Evolutionary conservation across 75 land plant genomes (phyloP).

Genomic region (Ceratopteris richardii): DNA sequence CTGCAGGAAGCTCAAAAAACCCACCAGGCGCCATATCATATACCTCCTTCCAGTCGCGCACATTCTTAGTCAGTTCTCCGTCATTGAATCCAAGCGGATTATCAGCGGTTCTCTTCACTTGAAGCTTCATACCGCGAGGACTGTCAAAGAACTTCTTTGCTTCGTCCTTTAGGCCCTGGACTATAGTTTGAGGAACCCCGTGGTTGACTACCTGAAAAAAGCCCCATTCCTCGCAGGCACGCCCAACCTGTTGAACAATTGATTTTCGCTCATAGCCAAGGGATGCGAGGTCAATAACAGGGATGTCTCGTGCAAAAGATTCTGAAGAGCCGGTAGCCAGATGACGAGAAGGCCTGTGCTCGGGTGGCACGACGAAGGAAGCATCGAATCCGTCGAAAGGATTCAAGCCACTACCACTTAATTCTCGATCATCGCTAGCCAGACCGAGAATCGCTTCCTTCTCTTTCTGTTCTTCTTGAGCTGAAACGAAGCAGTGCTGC

Average conservation of each 20-base stretch:
- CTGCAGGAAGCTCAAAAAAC: slow-evolving; percentile 7
- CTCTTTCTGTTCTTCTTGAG: too few relatives aligned
- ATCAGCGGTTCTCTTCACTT: slow-evolving; percentile 19
- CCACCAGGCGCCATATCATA: slow-evolving; percentile 20
- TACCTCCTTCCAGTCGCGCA: slow-evolving; percentile 38
- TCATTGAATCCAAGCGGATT: slow-evolving; percentile 26
- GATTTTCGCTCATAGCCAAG: slow-evolving; percentile 5
- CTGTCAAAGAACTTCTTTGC: slow-evolving; percentile 35
- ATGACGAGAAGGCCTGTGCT: background rate
- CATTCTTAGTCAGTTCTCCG: slow-evolving; percentile 31
- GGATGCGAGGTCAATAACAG: background rate
- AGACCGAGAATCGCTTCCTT: too few relatives aligned
- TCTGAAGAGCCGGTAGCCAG: background rate
- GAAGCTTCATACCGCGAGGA: slow-evolving; percentile 39
- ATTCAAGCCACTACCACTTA: too few relatives aligned
- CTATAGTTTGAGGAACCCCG: slow-evolving; percentile 38
- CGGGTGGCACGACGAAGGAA: background rate
- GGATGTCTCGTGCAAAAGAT: background rate
- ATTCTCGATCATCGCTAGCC: too few relatives aligned
- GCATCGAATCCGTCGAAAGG: background rate
- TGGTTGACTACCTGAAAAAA: slow-evolving; percentile 67
- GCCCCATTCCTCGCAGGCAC: slow-evolving; percentile 50
- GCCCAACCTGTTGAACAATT: slow-evolving; percentile 8
- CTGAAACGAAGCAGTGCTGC: too few relatives aligned
- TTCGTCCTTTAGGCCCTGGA: slow-evolving; percentile 22